Conservation (phyloP, 208 protist species). For the Dictyostelium gargantuum region DNA sequence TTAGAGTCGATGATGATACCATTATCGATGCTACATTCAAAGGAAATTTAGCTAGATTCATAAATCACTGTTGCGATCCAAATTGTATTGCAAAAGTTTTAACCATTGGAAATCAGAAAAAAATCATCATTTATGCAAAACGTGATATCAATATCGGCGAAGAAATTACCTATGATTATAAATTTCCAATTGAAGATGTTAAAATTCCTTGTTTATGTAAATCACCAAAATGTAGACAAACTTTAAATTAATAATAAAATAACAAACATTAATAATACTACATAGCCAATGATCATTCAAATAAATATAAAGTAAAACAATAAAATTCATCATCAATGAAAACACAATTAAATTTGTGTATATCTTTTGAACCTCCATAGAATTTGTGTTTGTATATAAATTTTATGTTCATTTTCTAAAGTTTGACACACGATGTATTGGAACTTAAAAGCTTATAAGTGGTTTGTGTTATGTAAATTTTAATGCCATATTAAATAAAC, state of each 20-base stretch:
- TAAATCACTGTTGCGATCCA: slow-evolving; percentile 91
- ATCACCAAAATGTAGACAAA: slow-evolving; percentile 67
- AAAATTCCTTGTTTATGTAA: slow-evolving; percentile 89
- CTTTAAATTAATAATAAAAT: slow-evolving; percentile 51
- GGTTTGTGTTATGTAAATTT: too few species aligned
- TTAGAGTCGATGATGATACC: slow-evolving; percentile 83
- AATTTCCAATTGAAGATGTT: slow-evolving; percentile 85
- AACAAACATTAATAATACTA: too few species aligned
- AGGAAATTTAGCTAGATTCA: slow-evolving; percentile 89
- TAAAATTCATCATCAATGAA: not conserved
- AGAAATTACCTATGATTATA: slow-evolving; percentile 89
- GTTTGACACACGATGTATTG: too few species aligned
- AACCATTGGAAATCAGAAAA: slow-evolving; percentile 75
- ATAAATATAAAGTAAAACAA: not conserved
- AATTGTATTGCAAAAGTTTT: slow-evolving; percentile 88
- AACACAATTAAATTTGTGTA: too few species aligned
- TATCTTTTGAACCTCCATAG: too few species aligned
- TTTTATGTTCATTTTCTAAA: too few species aligned
- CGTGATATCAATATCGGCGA: slow-evolving; percentile 82
- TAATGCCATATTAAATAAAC: too few species aligned
- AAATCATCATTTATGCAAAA: slow-evolving; percentile 87
- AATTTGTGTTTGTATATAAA: too few species aligned
- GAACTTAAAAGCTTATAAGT: too few species aligned
- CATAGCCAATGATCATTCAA: not conserved
- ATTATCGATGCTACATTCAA: slow-evolving; percentile 89